Conservation (phyloP, 140 eudicot genomes). For the Flaveria floridana region DNA sequence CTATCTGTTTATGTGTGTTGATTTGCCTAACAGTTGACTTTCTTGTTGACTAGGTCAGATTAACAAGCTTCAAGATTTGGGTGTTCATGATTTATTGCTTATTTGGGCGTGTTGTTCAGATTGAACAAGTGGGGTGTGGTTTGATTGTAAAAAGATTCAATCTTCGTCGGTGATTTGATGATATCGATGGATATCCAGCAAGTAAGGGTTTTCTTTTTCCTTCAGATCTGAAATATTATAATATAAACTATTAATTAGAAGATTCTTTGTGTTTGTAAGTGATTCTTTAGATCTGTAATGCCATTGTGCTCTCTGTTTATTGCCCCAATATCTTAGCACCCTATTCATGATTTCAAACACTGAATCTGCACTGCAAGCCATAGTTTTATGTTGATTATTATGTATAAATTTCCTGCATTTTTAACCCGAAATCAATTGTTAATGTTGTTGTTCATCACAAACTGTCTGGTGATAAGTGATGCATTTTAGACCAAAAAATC, state of each 20-base stretch:
- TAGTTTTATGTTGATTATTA: background rate
- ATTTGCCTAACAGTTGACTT: slow-evolving; percentile 35
- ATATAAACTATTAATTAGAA: slow-evolving; percentile 5
- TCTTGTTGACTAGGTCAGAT: slow-evolving; percentile 37
- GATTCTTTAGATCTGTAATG: slow-evolving; percentile 52
- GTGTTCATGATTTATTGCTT: slow-evolving; percentile 16
- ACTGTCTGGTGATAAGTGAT: background rate
- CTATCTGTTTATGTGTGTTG: background rate
- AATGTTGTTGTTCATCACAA: background rate
- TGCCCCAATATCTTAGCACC: slow-evolving; percentile 26
- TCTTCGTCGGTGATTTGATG: slow-evolving; percentile 38
- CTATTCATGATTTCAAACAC: slow-evolving; percentile 12
- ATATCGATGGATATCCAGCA: slow-evolving; percentile 31
- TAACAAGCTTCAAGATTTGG: slow-evolving; percentile 32
- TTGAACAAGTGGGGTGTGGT: slow-evolving; percentile 38
- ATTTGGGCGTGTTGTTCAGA: slow-evolving; percentile 12
- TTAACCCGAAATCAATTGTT: background rate
- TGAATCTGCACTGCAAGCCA: background rate
- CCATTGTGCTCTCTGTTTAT: slow-evolving; percentile 30
- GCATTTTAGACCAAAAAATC: slow-evolving; percentile 24
- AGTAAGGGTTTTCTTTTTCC: slow-evolving; percentile 23
- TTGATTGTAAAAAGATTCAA: slow-evolving; percentile 38
- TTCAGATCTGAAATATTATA: slow-evolving; percentile 39
- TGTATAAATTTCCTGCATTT: background rate
- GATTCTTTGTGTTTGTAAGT: slow-evolving; percentile 29